Evolutionary conservation across 306 rosid genomes (phyloP).

Genomic region (Begonia peltatifolia): DNA sequence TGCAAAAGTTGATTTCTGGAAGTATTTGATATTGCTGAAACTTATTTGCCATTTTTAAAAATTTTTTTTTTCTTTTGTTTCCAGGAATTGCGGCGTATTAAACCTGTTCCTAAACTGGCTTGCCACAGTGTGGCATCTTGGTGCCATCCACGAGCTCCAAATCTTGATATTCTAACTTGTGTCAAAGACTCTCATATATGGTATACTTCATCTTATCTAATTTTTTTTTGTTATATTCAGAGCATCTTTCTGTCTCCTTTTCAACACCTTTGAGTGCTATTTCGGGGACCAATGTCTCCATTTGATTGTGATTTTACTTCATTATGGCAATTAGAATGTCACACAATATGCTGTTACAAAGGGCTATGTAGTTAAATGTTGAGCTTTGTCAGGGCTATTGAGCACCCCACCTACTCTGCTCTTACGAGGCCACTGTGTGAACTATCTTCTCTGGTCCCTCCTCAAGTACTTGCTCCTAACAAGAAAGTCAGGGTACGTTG

Average conservation of each 20-base stretch:
- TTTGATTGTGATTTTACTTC: neutral
- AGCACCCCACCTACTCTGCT: conserved; percentile 97
- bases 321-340: neutral
- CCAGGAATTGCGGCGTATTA: conserved; percentile 91
- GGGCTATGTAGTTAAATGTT: conserved; percentile 9
- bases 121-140: conserved; percentile 99
- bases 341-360: neutral
- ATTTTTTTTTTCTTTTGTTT: conserved; percentile 12
- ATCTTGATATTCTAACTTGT: conserved; percentile 93
- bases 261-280: neutral
- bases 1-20: conserved; percentile 6
- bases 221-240: neutral
- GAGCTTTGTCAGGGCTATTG: conserved; percentile 71
- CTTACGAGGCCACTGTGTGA: conserved; percentile 96
- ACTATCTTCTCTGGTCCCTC: conserved; percentile 85
- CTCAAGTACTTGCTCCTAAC: conserved; percentile 73
- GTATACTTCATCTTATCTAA: conserved; percentile 21
- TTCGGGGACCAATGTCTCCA: neutral
- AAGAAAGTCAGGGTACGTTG: conserved; percentile 86
- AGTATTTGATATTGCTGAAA: conserved; percentile 9
- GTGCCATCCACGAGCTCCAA: conserved; percentile 99
- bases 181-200: conserved; percentile 97
- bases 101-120: conserved; percentile 90
- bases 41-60: conserved; percentile 1
- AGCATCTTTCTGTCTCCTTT: neutral